Evolutionary conservation across 1,284 basidiomycete genomes (phyloP).

Genomic region (Apiotrichum mycotoxinovorans): DNA sequence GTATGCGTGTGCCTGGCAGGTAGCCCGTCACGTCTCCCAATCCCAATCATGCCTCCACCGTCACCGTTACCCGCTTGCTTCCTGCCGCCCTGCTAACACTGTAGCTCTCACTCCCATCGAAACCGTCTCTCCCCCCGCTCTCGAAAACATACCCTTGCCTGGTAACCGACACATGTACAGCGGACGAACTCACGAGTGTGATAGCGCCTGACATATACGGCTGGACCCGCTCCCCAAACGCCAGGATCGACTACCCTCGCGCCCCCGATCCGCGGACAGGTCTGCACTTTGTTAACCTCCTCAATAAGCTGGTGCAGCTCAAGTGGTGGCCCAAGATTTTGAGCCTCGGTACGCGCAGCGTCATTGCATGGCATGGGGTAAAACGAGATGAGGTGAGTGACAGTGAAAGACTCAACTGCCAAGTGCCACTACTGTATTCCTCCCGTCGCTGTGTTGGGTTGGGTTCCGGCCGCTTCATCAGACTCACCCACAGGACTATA

Average conservation of each 20-base stretch:
- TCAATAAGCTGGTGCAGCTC: neutral
- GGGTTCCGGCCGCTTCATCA: too few species aligned
- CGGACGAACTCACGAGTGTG: neutral
- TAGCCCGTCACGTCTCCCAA: too few species aligned
- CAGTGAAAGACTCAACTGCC: too few species aligned
- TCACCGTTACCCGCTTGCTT: too few species aligned
- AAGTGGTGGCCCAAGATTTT: neutral
- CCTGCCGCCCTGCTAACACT: too few species aligned
- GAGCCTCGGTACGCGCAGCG: neutral
- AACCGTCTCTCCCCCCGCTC: neutral
- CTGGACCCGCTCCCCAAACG: constrained; percentile 5
- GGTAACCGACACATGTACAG: constrained; percentile 5
- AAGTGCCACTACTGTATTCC: too few species aligned
- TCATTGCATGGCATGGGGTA: constrained; percentile 7
- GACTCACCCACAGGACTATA: neutral
- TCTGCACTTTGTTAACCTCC: constrained; percentile 11
- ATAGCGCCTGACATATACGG: neutral
- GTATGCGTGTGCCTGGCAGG: too few species aligned
- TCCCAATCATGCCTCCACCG: too few species aligned
- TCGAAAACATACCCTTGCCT: constrained; percentile 17
- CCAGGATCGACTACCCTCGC: constrained; percentile 5
- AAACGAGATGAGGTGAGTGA: constrained; percentile 10
- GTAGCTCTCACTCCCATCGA: constrained; percentile 1
- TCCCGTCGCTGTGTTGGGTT: too few species aligned
- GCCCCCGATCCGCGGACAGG: constrained; percentile 22